Evolutionary conservation across 2,329 filamentous ascomycete genomes (phyloP).

Genomic region (Epicoccum sorghinum): DNA sequence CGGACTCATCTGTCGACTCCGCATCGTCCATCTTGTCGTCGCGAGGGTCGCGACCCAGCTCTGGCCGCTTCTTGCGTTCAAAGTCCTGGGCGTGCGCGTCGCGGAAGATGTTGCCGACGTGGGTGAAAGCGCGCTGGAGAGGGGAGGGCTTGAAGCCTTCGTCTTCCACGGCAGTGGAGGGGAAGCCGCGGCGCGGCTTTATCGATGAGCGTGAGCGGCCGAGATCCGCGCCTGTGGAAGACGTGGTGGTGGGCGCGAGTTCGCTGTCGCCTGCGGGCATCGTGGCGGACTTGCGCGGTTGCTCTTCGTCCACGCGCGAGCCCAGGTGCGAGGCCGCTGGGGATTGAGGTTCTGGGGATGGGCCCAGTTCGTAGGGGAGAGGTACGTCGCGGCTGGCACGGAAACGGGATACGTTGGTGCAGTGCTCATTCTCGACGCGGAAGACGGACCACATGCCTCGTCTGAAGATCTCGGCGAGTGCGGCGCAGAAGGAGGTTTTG

Average conservation of each 20-base stretch:
- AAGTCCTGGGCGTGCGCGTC: slow-evolving; percentile 91
- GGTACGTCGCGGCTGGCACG: slow-evolving; percentile 88
- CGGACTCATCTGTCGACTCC: slow-evolving; percentile 26
- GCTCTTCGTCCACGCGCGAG: slow-evolving; percentile 42
- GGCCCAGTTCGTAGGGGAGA: slow-evolving; percentile 71
- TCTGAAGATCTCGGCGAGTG: slow-evolving; percentile 79
- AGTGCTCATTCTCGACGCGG: slow-evolving; percentile 97
- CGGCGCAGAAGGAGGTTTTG: slow-evolving; percentile 78
- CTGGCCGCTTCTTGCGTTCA: slow-evolving; percentile 72
- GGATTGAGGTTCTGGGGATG: slow-evolving; percentile 14
- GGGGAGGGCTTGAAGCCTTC: slow-evolving; percentile 38
- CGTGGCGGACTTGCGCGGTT: slow-evolving; percentile 19
- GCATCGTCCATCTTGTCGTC: slow-evolving; percentile 46
- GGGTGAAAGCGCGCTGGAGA: slow-evolving; percentile 52
- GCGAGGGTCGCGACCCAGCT: slow-evolving; percentile 42
- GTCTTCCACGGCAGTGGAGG: slow-evolving; percentile 15
- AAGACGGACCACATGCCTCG: slow-evolving; percentile 91
- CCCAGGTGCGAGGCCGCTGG: background rate
- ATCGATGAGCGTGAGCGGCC: slow-evolving; percentile 19
- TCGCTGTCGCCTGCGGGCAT: slow-evolving; percentile 11
- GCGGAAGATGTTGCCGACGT: slow-evolving; percentile 73
- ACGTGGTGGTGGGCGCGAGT: slow-evolving; percentile 11
- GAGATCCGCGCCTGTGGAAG: slow-evolving; percentile 20
- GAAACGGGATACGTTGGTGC: slow-evolving; percentile 79
- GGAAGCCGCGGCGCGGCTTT: slow-evolving; percentile 27